Conservation (phyloP, 176 grass and related monocot species). For the Alloteropsis semialata region DNA sequence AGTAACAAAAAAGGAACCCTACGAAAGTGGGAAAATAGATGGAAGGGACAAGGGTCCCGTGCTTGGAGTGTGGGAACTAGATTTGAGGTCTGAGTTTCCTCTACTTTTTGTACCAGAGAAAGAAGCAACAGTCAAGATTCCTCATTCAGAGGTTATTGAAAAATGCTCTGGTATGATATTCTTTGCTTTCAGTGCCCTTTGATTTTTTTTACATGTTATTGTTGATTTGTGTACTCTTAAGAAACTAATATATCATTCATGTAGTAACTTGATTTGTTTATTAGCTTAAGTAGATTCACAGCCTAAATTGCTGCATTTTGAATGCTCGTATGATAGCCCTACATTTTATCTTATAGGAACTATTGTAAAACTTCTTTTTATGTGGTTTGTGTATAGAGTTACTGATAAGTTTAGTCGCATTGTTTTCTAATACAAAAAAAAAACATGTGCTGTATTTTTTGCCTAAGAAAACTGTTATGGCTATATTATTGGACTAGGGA, state of each 20-base stretch:
- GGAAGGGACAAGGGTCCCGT: conserved; percentile 55
- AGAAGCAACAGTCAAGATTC: conserved; percentile 82
- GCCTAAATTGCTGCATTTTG: not conserved
- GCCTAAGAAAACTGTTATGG: too few relatives aligned
- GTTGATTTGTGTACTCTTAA: not conserved
- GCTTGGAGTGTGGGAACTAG: conserved; percentile 80
- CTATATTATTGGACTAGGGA: too few relatives aligned
- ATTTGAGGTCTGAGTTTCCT: conserved; percentile 83
- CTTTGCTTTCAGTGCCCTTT: not conserved
- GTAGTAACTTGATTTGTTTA: not conserved
- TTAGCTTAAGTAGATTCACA: not conserved
- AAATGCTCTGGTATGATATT: conserved; percentile 76
- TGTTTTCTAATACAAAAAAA: not conserved
- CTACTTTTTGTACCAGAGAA: conserved; percentile 78
- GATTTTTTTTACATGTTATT: not conserved
- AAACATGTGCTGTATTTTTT: too few relatives aligned
- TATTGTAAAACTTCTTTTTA: not conserved
- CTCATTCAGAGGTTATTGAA: conserved; percentile 77
- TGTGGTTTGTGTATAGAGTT: not conserved
- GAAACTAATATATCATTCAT: not conserved
- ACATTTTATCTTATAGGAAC: not conserved
- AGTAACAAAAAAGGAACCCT: conserved; percentile 49
- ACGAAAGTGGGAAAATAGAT: conserved; percentile 65
- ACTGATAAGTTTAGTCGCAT: not conserved
- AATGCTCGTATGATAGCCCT: not conserved